These are phyloP conservation scores for Coprinellus aureogranulatus DNA, from an alignment of 768 basidiomycete species.

Conservation along the genomic window DNA sequence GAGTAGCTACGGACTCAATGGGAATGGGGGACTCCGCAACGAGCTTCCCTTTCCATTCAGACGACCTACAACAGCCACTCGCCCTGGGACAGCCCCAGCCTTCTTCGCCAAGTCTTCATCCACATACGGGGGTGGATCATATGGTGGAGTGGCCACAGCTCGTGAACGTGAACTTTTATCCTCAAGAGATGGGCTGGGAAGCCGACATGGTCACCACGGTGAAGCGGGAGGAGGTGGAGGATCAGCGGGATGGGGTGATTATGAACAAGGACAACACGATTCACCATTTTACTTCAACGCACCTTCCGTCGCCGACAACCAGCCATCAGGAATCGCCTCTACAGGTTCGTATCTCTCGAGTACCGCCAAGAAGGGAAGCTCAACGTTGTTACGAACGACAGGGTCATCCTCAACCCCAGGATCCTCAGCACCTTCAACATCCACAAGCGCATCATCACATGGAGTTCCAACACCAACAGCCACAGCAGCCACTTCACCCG, in stretches of 20 bases:
- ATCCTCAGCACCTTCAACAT: neutral
- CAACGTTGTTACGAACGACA: neutral
- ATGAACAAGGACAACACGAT: constrained; percentile 36
- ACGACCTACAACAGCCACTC: constrained; percentile 58
- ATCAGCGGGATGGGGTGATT: constrained; percentile 7
- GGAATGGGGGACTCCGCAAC: no score
- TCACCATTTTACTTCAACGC: constrained; percentile 77
- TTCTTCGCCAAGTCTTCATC: constrained; percentile 43
- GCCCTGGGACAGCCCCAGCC: constrained; percentile 74
- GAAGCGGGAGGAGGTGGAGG: neutral
- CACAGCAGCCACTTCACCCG: constrained; percentile 29
- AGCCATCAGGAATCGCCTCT: constrained; percentile 1
- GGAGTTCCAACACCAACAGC: constrained; percentile 17
- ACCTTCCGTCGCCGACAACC: constrained; percentile 40
- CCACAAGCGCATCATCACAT: constrained; percentile 21
- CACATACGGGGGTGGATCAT: constrained; percentile 28
- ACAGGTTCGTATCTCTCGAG: neutral
- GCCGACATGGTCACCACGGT: constrained; percentile 14
- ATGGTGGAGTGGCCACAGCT: constrained; percentile 40
- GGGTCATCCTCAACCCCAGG: neutral
- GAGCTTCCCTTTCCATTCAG: constrained; percentile 55
- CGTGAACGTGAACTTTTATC: constrained; percentile 23
- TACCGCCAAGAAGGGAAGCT: no score
- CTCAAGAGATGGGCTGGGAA: constrained; percentile 19
- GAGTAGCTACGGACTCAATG: no score